Percentiles rank a stretch among this genome's conserved stretches.
Evolutionary conservation across 495 filamentous ascomycete genomes (phyloP).

Genomic region (Pyrenula aspistea): DNA sequence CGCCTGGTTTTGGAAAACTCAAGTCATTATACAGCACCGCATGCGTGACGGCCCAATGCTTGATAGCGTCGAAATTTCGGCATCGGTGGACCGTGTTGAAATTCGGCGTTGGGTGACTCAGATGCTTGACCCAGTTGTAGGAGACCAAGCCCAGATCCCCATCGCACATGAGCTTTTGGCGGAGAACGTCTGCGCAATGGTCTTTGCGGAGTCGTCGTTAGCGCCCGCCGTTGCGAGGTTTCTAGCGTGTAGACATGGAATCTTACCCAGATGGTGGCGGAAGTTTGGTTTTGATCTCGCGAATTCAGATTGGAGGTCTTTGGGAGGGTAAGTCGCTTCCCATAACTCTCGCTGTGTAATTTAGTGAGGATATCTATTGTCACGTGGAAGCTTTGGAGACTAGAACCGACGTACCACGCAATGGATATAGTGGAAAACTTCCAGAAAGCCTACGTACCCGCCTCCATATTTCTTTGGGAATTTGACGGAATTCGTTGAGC

Average conservation of each 20-base stretch:
- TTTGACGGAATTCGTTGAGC: not conserved
- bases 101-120: slow-evolving; percentile 10
- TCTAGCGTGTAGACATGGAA: too few relatives aligned
- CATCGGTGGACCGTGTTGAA: slow-evolving; percentile 14
- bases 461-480: not conserved
- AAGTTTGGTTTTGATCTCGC: not conserved
- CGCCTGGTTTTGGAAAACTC: not conserved
- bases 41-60: slow-evolving; percentile 5
- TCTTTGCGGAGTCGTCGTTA: too few relatives aligned
- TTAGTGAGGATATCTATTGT: too few relatives aligned
- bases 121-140: slow-evolving; percentile 12
- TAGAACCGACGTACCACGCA: too few relatives aligned
- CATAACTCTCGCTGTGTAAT: not conserved
- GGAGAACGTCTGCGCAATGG: slow-evolving; percentile 19
- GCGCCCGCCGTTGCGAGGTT: too few relatives aligned
- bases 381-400: too few relatives aligned
- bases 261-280: not conserved
- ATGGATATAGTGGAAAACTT: not conserved
- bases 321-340: not conserved
- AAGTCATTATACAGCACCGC: not conserved
- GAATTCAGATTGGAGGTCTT: not conserved
- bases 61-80: slow-evolving; percentile 8
- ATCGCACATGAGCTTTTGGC: slow-evolving; percentile 19
- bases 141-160: slow-evolving; percentile 13
- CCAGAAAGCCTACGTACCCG: not conserved